phyloP scores from a whole-genome alignment of 225 moss, liverwort and hornwort genomes.

The Takakia lepidozioides region DNA sequence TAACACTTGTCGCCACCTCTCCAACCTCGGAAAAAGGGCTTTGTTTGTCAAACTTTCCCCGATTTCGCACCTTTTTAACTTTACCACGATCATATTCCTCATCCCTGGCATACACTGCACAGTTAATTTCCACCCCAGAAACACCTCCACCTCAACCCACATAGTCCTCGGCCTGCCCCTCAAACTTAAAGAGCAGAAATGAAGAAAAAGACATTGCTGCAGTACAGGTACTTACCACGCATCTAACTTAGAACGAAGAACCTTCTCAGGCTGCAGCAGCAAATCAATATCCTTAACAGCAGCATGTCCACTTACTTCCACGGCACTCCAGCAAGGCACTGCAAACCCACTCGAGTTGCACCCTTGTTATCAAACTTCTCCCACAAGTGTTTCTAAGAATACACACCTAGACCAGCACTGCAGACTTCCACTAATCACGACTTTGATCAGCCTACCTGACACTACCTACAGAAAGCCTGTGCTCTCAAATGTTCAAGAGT shows the following conservation, averaged over 20 bases:
- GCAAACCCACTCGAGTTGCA: slow-evolving; percentile 5
- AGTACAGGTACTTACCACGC: slow-evolving; percentile 24
- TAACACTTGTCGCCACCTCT: slow-evolving; percentile 2
- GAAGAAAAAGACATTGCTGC: no score
- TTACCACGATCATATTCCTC: slow-evolving; percentile 58
- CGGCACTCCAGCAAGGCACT: slow-evolving; percentile 52
- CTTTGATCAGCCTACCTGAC: no score
- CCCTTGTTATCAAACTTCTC: background rate
- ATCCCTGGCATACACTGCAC: slow-evolving; percentile 21
- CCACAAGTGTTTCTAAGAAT: background rate
- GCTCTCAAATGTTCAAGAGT: background rate
- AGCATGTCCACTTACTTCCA: slow-evolving; percentile 23
- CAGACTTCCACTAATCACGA: no score
- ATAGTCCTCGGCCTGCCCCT: no score
- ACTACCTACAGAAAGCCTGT: background rate
- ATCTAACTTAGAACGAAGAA: slow-evolving; percentile 22
- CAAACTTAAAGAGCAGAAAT: no score
- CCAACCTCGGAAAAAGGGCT: slow-evolving; percentile 14
- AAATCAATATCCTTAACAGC: slow-evolving; percentile 23
- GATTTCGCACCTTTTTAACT: slow-evolving; percentile 41
- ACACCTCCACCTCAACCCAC: no score
- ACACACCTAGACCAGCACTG: no score
- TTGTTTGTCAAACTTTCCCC: slow-evolving; percentile 12
- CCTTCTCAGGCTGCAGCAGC: slow-evolving; percentile 28
- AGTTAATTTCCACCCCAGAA: no score